Evolutionary conservation across 495 filamentous ascomycete species (phyloP), one percentile per base, ranked within the genome.

Genomic region (Neurospora sp.): DNA sequence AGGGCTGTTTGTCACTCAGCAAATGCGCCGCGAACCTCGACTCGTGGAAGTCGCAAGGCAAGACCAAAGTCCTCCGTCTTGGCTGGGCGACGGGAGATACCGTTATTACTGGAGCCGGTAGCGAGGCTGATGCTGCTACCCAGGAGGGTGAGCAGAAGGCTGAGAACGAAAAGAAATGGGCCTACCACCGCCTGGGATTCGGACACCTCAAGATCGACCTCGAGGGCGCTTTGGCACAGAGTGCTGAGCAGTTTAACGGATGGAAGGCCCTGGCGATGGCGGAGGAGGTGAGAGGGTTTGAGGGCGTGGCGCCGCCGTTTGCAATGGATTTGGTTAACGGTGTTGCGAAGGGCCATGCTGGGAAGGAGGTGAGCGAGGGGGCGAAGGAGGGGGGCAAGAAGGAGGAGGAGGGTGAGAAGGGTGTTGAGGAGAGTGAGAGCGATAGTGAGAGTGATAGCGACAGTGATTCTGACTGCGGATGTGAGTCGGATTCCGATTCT

Each of bases 1-100:
- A 77, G 22, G 73, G 74, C 0, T 79, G 77, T 39, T 20, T 79
- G 1, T 72, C 76, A 10, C 47, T 70, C 10, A 42, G 8, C 10
- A 65, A 65, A 7, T 65, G 53, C 22, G 53, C 53, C 0, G 6
- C 27, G 0, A 65, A 61, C 53, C 3, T 61, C 0, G 22, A 61
- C 0, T 6, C 5, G 2, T 61, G 14, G 12, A 27, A 35, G 27
- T 31, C 27, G 0, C 27, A 31, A 31, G 53, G 53, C 2, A 65
- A 65, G 53, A 65, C 53, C 12, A 65, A 65, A 3, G 53, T 65
- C 1, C 0, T 65, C 0, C 5, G 53, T 0, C 53, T 65, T 3
- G 53, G 53, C 0, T 65, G 53, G 53, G 53, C 53, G 0, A 65
- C 14, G 0, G 53, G 53, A 0, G 53, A 65, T 8, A 8, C 53